Evolutionary conservation across 2,329 filamentous ascomycete genomes (phyloP), one percentile per base, ranked within the genome.

Genomic region (Huntiella omanensis): DNA sequence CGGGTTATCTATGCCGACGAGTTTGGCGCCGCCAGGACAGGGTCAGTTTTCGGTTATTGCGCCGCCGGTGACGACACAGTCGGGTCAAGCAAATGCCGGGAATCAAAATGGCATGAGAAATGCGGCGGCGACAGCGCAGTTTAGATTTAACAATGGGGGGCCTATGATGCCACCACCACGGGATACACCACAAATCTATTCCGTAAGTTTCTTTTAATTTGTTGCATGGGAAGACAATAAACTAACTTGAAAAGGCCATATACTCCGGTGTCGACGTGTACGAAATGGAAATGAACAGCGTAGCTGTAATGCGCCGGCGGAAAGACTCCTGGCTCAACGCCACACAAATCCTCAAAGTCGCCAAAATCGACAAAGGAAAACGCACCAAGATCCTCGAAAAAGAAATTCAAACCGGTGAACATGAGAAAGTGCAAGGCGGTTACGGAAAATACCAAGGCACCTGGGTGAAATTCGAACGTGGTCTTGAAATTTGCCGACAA

Each of bases 361-460:
- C 91, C 33, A 87, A 87, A 43, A 86, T 98, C 50, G 88, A 95
- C 59, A 98, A 98, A 65, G 91, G 88, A 50, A 92, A 94, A 64
- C 81, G 91, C 54, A 96, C 91, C 49, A 96, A 96, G 62, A 92
- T 96, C 5, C 70, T 98, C 44, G 91, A 98, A 60, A 96, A 96
- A 63, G 91, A 98, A 62, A 94, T 98, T 49, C 76, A 93, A 52
- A 91, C 83, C 0, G 91, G 91, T 56, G 84, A 94, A 58, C 88
- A 98, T 61, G 91, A 98, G 61, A 98, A 98, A 63, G 88, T 98
- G 2, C 91, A 98, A 60, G 91, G 91, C 33, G 91, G 91, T 4
- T 98, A 98, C 57, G 91, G 91, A 53, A 96, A 96, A 66, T 98
- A 98, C 57, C 91, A 98, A 66, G 91, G 91, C 47, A 98, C 91